Evolutionary conservation across 345 rosid species (phyloP), one percentile per base, ranked within the genome.

Genomic region (Litchi chinensis): DNA sequence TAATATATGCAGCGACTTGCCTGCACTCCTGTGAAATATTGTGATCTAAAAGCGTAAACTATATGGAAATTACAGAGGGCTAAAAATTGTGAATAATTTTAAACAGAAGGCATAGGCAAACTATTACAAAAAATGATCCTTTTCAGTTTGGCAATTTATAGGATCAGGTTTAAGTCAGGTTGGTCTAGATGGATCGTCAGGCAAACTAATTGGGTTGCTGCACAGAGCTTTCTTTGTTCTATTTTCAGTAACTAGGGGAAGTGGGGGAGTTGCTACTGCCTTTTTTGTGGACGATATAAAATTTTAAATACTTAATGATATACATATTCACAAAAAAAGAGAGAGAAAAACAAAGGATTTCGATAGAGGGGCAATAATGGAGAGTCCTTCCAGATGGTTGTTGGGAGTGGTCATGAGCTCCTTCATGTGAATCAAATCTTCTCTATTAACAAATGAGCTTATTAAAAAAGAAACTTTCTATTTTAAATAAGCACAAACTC

Each of bases 341-440:
- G 12, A 46, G 2, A 46, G 52, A 3, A 46, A 11, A 57, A n/a
- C 3, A 57, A n/a, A 57, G 22, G 7, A 6, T 18, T 57, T 57
- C 3, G 10, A n/a, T 57, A n/a, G 63, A 57, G 24, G 63, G 63
- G 63, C 19, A 57, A 57, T 18, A 21, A 21, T 57, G 24, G 24
- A 57, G 63, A 18, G 40, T 50, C 70, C 26, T 69, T 69, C 28
- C 54, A 65, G 24, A 48, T 50, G 39, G 39, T 10, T 43, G 70
- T 16, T 75, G 28, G 26, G 10, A 65, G 15, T 50, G 46, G 32
- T 21, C 19, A 19, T 12, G 39, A 28, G 12, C 71, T 46, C 48
- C 41, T 74, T 74, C 40, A 40, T 64, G 65, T 26, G 52, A 40
- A 64, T 69, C 40, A 21, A 59, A 78, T 76, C 32, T 13, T 81